A percentile compares a stretch with the other conserved stretches of the same genome.
phyloP scores from a whole-genome alignment of 75 land plant genomes.

The Sequoia sempervirens region DNA sequence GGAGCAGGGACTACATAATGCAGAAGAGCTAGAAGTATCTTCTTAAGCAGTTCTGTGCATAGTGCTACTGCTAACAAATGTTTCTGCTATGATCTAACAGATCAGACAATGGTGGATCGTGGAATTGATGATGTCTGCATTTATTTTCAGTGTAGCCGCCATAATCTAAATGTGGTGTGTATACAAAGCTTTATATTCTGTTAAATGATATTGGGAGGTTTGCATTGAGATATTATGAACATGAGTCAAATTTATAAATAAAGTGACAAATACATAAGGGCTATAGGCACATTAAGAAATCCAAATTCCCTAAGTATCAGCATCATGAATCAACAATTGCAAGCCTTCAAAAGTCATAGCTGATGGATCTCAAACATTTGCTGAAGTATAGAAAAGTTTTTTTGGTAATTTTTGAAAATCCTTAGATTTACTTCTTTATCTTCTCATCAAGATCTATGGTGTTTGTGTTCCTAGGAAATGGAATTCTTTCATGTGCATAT shows the following conservation, averaged over 20 bases:
- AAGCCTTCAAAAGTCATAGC: not conserved
- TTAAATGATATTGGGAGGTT: not conserved
- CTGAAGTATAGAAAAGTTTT: not conserved
- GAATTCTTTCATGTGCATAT: not conserved
- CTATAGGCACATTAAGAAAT: not conserved
- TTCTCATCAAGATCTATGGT: not conserved
- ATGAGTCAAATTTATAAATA: not conserved
- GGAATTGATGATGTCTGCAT: conserved; percentile 85
- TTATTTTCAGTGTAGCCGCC: conserved; percentile 73
- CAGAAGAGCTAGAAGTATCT: too few species aligned
- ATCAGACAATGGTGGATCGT: conserved; percentile 59
- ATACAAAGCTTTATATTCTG: not conserved
- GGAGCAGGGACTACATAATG: not conserved
- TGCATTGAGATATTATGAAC: not conserved
- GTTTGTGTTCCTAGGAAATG: not conserved
- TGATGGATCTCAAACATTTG: not conserved
- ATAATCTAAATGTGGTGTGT: conserved; percentile 79
- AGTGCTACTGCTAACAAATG: not conserved
- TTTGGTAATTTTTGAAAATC: not conserved
- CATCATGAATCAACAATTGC: not conserved
- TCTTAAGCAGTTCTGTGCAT: not conserved
- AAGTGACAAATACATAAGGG: not conserved
- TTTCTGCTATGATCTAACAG: conserved; percentile 27
- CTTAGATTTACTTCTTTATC: not conserved
- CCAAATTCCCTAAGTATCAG: not conserved